These are phyloP conservation scores for Melanogaster broomeanus DNA, from an alignment of 768 basidiomycete species.

Conservation along the genomic window DNA sequence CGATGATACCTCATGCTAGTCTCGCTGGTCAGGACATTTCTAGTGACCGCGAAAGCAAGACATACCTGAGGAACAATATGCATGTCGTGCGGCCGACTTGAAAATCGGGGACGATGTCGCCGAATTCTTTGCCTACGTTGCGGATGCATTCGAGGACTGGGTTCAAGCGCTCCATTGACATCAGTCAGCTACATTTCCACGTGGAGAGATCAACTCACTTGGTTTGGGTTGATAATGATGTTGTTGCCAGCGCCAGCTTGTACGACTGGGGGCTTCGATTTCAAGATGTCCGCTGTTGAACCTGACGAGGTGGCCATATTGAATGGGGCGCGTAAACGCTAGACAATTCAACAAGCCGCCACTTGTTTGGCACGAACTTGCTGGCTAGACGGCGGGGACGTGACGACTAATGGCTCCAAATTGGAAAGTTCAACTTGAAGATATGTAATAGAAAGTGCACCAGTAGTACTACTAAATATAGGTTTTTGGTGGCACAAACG, in stretches of 20 bases:
- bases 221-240: constrained; percentile 62
- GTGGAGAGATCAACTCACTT: constrained; percentile 37
- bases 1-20: constrained; percentile 89
- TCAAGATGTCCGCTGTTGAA: constrained; percentile 2
- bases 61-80: constrained; percentile 86
- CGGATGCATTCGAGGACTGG: constrained; percentile 85
- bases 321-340: too few species aligned
- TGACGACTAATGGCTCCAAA: too few species aligned
- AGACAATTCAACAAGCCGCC: too few species aligned
- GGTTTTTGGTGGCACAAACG: too few species aligned
- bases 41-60: neutral
- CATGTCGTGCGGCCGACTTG: constrained; percentile 95
- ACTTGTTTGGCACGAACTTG: too few species aligned
- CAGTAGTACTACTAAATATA: too few species aligned
- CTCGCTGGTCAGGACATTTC: neutral
- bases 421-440: too few species aligned
- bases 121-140: constrained; percentile 92
- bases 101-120: constrained; percentile 91
- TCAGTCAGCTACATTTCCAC: neutral
- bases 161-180: constrained; percentile 67
- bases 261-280: constrained; percentile 54
- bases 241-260: constrained; percentile 64
- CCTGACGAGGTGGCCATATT: constrained; percentile 7
- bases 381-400: too few species aligned
- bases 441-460: too few species aligned